Evolutionary conservation across 306 rosid species (phyloP), one percentile per base, ranked within the genome.

Genomic region (Rubus parviflorus): DNA sequence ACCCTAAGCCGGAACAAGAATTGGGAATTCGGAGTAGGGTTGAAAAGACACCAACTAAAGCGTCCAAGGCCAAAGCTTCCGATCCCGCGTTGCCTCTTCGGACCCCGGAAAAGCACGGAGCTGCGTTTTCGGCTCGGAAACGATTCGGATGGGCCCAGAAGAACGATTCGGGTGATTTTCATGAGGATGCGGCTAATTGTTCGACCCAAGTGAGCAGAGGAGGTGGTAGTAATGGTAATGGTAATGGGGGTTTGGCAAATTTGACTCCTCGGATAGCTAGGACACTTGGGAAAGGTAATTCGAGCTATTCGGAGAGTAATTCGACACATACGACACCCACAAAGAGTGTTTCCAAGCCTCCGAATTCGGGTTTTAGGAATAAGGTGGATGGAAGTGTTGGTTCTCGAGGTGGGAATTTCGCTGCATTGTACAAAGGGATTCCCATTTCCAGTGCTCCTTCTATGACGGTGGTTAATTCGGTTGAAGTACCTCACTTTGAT

Each of bases 401-500:
- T 74, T 84, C 82, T 75, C 84, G 98, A 38, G 47, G 77, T 2
- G 98, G 90, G 74, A 92, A 87, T 76, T 85, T 84, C 47, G 83
- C 86, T 30, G 78, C 91, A 48, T 81, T 90, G 90, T 92, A 92
- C 75, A 95, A 81, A 89, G 99, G 99, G 75, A 52, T 74, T 77
- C 90, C 96, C 0, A 75, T 85, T 80, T 81, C 86, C 14, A 23
- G 84, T 72, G 81, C 84, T 47, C 74, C 87, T 0, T 82, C 89
- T 7, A 81, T 85, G 0, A 83, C 88, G 0, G 89, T 90, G 79
- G 92, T 89, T 67, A 88, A 90, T 79, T 79, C 93, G 56, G 91
- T 95, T 8, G 91, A 92, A 86, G 99, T 95, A 20, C 97, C 99
- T 90, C 93, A 92, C 90, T 95, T 95, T 73, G 96, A 92, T 77